A percentile compares a stretch with the other conserved stretches of the same genome.
These are phyloP conservation scores for Lactarius quietus DNA, from an alignment of 768 basidiomycete genomes.

Conservation along the genomic window DNA sequence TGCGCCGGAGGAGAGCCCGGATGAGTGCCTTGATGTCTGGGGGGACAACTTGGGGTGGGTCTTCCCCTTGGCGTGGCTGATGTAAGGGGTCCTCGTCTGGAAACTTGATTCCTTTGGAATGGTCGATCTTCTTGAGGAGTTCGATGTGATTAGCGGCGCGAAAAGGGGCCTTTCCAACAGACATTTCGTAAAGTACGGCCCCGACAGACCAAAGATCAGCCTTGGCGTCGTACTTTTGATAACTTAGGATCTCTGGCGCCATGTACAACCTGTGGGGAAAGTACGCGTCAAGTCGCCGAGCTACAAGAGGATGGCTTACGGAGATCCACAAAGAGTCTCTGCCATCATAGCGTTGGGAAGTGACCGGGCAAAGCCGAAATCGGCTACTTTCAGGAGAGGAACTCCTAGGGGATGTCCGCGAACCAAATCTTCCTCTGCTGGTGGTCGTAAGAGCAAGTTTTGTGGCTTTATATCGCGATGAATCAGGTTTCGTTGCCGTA, in stretches of 20 bases:
- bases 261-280: slow-evolving; percentile 72
- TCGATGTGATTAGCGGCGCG: slow-evolving; percentile 96
- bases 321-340: slow-evolving; percentile 96
- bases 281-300: neutral
- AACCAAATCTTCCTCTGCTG: slow-evolving; percentile 72
- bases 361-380: slow-evolving; percentile 96
- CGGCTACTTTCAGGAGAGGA: slow-evolving; percentile 94
- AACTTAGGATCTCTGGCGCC: slow-evolving; percentile 97
- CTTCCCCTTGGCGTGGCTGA: slow-evolving; percentile 45
- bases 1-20: slow-evolving; percentile 74
- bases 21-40: slow-evolving; percentile 87
- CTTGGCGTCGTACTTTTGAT: slow-evolving; percentile 97
- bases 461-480: slow-evolving; percentile 99
- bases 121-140: slow-evolving; percentile 87
- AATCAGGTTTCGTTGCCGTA: slow-evolving; percentile 83
- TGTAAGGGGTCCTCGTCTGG: slow-evolving; percentile 79
- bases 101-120: slow-evolving; percentile 87
- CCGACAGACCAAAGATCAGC: slow-evolving; percentile 99
- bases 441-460: slow-evolving; percentile 88
- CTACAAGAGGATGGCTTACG: slow-evolving; percentile 48
- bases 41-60: slow-evolving; percentile 54
- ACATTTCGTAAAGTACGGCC: slow-evolving; percentile 94
- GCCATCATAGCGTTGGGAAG: slow-evolving; percentile 92
- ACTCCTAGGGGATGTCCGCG: slow-evolving; percentile 89
- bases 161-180: slow-evolving; percentile 89